A percentile compares a stretch with the other conserved stretches of the same genome.
Evolutionary conservation across 352 stramenopile genomes (phyloP).

Genomic region (Blastocystis sp.): DNA sequence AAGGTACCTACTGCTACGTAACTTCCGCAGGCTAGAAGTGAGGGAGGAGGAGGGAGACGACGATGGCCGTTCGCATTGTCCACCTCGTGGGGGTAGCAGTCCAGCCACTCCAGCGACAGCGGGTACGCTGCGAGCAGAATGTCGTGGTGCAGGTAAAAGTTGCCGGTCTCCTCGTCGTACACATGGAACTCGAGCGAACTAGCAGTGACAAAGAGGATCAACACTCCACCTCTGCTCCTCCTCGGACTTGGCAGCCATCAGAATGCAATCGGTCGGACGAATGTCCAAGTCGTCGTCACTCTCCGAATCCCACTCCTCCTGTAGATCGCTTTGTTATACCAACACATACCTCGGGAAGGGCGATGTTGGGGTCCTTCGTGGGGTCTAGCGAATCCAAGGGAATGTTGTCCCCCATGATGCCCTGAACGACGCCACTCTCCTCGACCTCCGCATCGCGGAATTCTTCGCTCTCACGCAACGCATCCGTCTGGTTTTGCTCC

Average conservation of each 20-base stretch:
- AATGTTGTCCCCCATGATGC: conserved; percentile 33
- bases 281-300: conserved; percentile 72
- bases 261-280: conserved; percentile 70
- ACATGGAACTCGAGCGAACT: conserved; percentile 94
- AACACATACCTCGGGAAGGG: not conserved
- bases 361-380: conserved; percentile 36
- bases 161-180: conserved; percentile 87
- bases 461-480: not conserved
- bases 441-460: not conserved
- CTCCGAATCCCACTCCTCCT: conserved; percentile 45
- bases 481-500: conserved; percentile 7
- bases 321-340: not conserved
- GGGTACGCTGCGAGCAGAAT: conserved; percentile 95
- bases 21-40: conserved; percentile 67
- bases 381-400: not conserved
- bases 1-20: conserved; percentile 98
- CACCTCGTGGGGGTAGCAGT: conserved; percentile 65
- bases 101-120: conserved; percentile 88
- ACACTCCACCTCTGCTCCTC: conserved; percentile 64
- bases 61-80: conserved; percentile 42
- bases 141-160: conserved; percentile 98
- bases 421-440: not conserved
- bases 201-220: not conserved
- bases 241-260: conserved; percentile 75
- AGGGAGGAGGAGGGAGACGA: not conserved